Conservation (phyloP, 805 yeast genomes). For the Candida patagonica region DNA sequence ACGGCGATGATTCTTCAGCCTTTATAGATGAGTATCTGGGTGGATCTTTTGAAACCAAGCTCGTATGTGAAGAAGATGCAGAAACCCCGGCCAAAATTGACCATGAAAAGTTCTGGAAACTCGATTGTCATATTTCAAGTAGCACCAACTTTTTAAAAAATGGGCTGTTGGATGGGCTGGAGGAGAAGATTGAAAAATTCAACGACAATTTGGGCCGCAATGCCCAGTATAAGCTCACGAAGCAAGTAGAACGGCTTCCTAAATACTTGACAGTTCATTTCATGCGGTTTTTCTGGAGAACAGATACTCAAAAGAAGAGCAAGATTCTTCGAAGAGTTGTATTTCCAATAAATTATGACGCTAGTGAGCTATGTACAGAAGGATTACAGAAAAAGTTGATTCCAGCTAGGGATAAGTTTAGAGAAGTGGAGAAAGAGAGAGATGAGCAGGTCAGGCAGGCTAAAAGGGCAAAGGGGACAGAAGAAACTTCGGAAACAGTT, state of each 20-base stretch:
- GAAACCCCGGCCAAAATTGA: constrained; percentile 32
- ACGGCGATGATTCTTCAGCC: constrained; percentile 13
- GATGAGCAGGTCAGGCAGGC: constrained; percentile 64
- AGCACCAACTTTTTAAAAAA: constrained; percentile 81
- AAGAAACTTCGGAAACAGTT: constrained; percentile 23
- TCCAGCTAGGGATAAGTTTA: constrained; percentile 65
- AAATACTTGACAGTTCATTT: constrained; percentile 82
- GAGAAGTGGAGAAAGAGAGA: constrained; percentile 65
- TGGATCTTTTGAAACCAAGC: constrained; percentile 51
- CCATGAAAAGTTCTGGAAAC: constrained; percentile 54
- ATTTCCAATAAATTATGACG: constrained; percentile 79
- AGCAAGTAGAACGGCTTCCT: constrained; percentile 67
- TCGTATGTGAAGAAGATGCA: constrained; percentile 52
- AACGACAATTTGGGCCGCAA: constrained; percentile 61
- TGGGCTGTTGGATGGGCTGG: constrained; percentile 67
- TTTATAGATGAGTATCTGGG: constrained; percentile 51
- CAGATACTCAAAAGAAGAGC: constrained; percentile 82
- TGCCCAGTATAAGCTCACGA: constrained; percentile 55
- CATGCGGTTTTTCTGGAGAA: constrained; percentile 93
- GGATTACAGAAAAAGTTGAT: constrained; percentile 58
- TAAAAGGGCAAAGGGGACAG: constrained; percentile 46
- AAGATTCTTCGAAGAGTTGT: constrained; percentile 90
- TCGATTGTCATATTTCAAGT: constrained; percentile 82
- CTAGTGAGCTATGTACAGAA: constrained; percentile 78
- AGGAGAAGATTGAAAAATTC: constrained; percentile 69